A percentile compares a stretch with the other conserved stretches of the same genome.
phyloP scores from a whole-genome alignment of 257 asterid genomes.

The Mentha longifolia region DNA sequence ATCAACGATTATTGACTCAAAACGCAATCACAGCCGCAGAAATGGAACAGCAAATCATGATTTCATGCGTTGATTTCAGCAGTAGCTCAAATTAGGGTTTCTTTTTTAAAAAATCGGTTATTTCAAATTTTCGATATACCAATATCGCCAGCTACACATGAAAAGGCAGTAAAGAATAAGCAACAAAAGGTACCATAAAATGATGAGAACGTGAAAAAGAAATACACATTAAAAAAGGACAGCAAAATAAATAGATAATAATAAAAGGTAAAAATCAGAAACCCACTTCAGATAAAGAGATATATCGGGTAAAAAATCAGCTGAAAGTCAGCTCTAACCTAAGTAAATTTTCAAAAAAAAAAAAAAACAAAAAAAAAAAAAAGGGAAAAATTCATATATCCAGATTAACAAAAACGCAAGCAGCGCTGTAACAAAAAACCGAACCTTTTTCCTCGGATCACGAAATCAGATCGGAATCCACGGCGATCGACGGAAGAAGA shows the following conservation, averaged over 20 bases:
- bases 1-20: slow-evolving; percentile 14
- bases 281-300: slow-evolving; percentile 37
- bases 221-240: slow-evolving; percentile 27
- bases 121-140: slow-evolving; percentile 12
- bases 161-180: slow-evolving; percentile 29
- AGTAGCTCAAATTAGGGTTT: slow-evolving; percentile 62
- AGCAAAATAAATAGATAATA: slow-evolving; percentile 30
- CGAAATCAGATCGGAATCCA: slow-evolving; percentile 36
- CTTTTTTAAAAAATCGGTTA: neutral
- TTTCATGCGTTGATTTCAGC: slow-evolving; percentile 20
- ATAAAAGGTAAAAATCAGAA: slow-evolving; percentile 37
- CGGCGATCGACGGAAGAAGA: slow-evolving; percentile 28
- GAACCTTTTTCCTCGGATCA: slow-evolving; percentile 36
- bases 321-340: slow-evolving; percentile 40
- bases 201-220: slow-evolving; percentile 27
- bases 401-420: slow-evolving; percentile 14
- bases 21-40: slow-evolving; percentile 15
- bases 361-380: neutral
- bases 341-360: slow-evolving; percentile 3
- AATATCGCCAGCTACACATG: slow-evolving; percentile 27
- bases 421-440: slow-evolving; percentile 7
- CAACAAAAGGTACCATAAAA: slow-evolving; percentile 34
- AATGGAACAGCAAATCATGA: neutral
- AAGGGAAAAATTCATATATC: neutral
- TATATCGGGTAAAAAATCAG: slow-evolving; percentile 34